Evolutionary conservation across 2,329 filamentous ascomycete species (phyloP), one percentile per base, ranked within the genome.

Genomic region (Ceratocystis smalleyi): DNA sequence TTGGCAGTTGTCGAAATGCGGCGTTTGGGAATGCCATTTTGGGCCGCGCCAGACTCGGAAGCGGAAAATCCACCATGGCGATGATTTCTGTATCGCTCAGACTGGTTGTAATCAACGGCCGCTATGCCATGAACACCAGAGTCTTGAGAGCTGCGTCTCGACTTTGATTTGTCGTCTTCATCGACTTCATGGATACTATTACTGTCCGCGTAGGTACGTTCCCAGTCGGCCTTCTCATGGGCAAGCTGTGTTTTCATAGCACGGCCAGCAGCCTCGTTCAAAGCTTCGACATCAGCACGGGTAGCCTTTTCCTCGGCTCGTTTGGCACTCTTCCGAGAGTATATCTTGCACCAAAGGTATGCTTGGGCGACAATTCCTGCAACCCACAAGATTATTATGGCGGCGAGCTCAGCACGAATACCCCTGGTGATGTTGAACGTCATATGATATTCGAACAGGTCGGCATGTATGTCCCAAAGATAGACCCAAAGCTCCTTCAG

Each of bases 401-500:
- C 82, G 0, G 89, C 91, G 35, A 90, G 82, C 72, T 97, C 92
- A 15, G 94, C 91, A 47, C 84, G 83, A 64, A 96, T 94, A 1
- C 89, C 89, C 69, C 85, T 87, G 0, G 90, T 96, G 12, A 96
- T 76, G 0, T 92, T 92, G 71, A 95, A 97, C 0, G 88, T 90
- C 59, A 79, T 78, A 1, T 87, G 87, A 45, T 83, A 81, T 1
- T 90, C 75, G 70, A 97, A 97, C 0, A 91, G 77, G 61, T 87
- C 79, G 51, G 84, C 77, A 72, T 96, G 96, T 47, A 97, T 75
- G 57, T 77, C 77, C 92, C 92, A 97, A 45, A 95, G 79, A 72
- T 95, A 97, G 5, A 89, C 81, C 92, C 92, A 97, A 69, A 96
- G 96, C 73, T 97, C 92, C 73, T 96, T 96, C 69, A 95, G 77